Percentiles rank a stretch among this genome's conserved stretches.
Conservation (phyloP, 345 rosid species). For the Heritiera littoralis region DNA sequence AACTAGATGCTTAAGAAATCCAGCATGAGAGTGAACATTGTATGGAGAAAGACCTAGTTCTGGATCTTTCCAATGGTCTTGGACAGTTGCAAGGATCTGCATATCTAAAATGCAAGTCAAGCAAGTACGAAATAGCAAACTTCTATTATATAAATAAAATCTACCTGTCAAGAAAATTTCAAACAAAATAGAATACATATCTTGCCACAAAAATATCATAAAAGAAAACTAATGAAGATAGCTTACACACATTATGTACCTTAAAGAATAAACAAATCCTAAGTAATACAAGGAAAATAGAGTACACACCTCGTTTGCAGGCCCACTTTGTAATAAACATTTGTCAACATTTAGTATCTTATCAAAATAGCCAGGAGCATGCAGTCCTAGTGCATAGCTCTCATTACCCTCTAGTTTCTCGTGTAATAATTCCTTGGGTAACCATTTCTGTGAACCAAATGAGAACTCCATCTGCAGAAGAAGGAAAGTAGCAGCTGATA, state of each 20-base stretch:
- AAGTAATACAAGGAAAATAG: constrained; percentile 13
- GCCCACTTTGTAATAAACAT: constrained; percentile 84
- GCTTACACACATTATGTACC: background rate
- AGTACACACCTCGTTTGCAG: constrained; percentile 68
- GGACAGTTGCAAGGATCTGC: constrained; percentile 81
- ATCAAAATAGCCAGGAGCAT: constrained; percentile 90
- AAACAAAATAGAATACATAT: constrained; percentile 37
- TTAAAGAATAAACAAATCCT: background rate
- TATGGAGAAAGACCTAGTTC: constrained; percentile 75
- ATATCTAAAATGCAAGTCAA: constrained; percentile 18
- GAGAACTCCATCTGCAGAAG: constrained; percentile 86
- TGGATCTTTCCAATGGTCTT: constrained; percentile 86
- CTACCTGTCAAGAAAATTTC: background rate
- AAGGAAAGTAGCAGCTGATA: constrained; percentile 18
- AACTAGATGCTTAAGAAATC: constrained; percentile 93
- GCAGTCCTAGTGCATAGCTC: constrained; percentile 75
- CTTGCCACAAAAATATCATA: constrained; percentile 20
- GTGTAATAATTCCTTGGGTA: constrained; percentile 57
- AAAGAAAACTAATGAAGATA: background rate
- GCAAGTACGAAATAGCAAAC: constrained; percentile 14
- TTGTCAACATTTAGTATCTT: constrained; percentile 76
- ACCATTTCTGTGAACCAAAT: constrained; percentile 80
- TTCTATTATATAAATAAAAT: background rate
- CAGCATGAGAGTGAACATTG: constrained; percentile 73
- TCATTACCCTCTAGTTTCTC: constrained; percentile 54